Base-by-base conservation (phyloP, 2,329 filamentous ascomycete species). In the Orbilia ellipsospora region DNA sequence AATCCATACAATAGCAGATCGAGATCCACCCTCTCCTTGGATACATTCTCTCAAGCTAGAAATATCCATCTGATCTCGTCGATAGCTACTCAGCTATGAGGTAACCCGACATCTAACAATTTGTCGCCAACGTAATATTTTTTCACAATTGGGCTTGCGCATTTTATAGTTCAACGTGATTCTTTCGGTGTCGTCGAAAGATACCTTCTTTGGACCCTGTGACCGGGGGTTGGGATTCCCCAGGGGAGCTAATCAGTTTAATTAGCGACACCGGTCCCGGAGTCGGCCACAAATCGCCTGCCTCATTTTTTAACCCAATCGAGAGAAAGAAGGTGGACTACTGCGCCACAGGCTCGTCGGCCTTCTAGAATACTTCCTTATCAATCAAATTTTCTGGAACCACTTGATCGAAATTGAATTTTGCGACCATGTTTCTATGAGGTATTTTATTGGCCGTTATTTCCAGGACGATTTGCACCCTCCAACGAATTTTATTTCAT, bases 361-460 rank as follows among this genome's bases (percentile, higher is more conserved):
- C 61, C 48, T 74, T 74, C 70, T 74, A 56, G 70, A 74, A 74
- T 59, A 68, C 63, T 74, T 68, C 70, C 70, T 60, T 68, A 74
- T 74, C 63, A 67, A 74, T 68, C 65, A 63, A 65, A 42, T 48
- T 74, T 68, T 55, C 66, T 51, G 63, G 66, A 74, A 57, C 15
- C 51, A 54, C 55, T 67, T 42, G 16, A 56, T 55, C 12, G 7
- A 52, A 18, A 50, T 23, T 20, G 31, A 73, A 23, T 23, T 23
- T 23, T 23, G 23, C 23, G 23, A 23, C 23, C 55, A n/a, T 44
- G 51, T 61, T 68, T 64, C 28, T 74, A 74, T 74, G 70, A 74
- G 70, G 70, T 57, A 74, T 74, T 74, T 74, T 74, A 74, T 74
- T 74, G 70, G 70, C 59, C 44, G 44, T 68, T 74, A 18, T 20